Percentiles rank a stretch among this genome's conserved stretches.
phyloP scores from a whole-genome alignment of 352 stramenopile genomes.

The Globisporangium paroecandrum region DNA sequence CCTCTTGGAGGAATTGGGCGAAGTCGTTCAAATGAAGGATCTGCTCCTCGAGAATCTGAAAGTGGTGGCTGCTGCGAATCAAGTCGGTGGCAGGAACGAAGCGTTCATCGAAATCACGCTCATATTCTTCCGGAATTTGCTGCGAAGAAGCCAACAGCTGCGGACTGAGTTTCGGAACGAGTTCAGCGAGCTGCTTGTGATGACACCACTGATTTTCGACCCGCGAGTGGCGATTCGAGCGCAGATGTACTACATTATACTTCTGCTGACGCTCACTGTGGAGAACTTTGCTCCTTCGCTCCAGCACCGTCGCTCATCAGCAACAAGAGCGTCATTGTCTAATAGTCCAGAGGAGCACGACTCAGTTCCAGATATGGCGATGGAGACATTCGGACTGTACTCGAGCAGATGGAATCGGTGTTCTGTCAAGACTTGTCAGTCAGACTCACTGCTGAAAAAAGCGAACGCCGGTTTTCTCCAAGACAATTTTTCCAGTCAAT shows the following conservation, averaged over 20 bases:
- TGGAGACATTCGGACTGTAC: constrained; percentile 41
- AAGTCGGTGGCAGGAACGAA: background rate
- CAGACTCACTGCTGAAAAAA: constrained; percentile 17
- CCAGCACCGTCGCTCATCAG: background rate
- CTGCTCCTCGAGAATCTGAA: constrained; percentile 11
- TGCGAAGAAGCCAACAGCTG: constrained; percentile 36
- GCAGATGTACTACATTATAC: constrained; percentile 57
- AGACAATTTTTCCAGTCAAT: background rate
- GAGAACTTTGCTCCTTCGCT: constrained; percentile 35
- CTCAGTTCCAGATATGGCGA: constrained; percentile 11
- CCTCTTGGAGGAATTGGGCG: constrained; percentile 18
- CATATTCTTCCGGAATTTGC: constrained; percentile 36
- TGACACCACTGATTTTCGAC: constrained; percentile 46
- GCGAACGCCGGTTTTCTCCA: background rate
- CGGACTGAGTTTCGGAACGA: constrained; percentile 32
- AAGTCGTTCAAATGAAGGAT: constrained; percentile 16
- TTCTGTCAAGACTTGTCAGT: constrained; percentile 21
- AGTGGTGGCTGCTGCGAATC: background rate
- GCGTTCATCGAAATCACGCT: constrained; percentile 25
- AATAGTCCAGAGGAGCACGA: background rate
- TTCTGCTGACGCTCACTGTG: constrained; percentile 48
- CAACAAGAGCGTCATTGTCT: background rate
- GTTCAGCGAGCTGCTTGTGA: constrained; percentile 16
- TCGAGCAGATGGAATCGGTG: constrained; percentile 35
- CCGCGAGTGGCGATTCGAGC: constrained; percentile 32